Conservation (phyloP, 495 filamentous ascomycete species). For the Xylaria nigripes region DNA sequence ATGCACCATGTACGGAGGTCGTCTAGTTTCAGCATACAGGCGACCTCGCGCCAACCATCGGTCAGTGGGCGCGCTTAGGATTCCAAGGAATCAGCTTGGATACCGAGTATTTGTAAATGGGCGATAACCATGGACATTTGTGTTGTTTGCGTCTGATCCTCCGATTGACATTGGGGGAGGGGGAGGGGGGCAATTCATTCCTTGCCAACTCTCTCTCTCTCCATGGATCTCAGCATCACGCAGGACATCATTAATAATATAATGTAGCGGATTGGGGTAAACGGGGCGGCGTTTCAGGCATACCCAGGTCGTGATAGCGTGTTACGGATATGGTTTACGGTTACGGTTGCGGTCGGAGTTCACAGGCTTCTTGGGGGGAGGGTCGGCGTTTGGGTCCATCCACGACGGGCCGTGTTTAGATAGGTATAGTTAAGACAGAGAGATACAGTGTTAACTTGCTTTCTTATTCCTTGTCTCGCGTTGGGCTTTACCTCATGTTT, state of each 20-base stretch:
- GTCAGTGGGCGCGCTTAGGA: constrained; percentile 36
- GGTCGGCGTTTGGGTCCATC: neutral
- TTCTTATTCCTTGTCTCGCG: too few species aligned
- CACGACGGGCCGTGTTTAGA: too few species aligned
- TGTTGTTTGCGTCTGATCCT: too few species aligned
- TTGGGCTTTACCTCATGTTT: too few species aligned
- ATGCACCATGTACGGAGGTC: constrained; percentile 28
- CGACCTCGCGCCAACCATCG: constrained; percentile 33
- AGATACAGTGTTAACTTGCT: too few species aligned
- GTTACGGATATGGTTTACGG: neutral
- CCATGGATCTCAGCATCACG: too few species aligned
- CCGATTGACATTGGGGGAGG: too few species aligned
- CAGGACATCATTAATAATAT: neutral
- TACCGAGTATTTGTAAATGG: neutral
- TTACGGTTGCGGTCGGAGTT: too few species aligned
- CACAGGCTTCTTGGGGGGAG: neutral
- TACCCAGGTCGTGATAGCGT: neutral
- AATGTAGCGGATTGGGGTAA: neutral
- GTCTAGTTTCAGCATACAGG: constrained; percentile 39
- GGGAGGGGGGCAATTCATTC: too few species aligned
- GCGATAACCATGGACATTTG: too few species aligned
- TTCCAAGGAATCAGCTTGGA: neutral
- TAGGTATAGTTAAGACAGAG: too few species aligned
- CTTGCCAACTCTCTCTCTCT: too few species aligned
- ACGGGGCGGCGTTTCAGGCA: constrained; percentile 1